A percentile compares a stretch with the other conserved stretches of the same genome.
phyloP scores from a whole-genome alignment of 208 protist genomes.

The Willaertia magna region DNA sequence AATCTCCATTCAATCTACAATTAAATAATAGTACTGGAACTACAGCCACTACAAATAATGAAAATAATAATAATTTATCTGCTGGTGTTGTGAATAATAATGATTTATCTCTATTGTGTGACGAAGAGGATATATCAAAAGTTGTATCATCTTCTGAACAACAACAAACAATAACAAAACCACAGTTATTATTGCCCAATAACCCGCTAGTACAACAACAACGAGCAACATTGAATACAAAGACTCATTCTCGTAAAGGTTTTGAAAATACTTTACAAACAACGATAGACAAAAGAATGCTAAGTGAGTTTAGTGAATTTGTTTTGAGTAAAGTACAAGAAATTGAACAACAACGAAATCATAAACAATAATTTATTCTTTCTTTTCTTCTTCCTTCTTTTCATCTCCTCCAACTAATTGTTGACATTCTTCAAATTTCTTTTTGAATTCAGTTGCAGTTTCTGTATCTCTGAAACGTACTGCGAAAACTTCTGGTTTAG shows the following conservation, averaged over 20 bases:
- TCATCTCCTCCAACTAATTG: neutral
- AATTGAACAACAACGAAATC: too few relatives aligned
- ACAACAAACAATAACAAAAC: neutral
- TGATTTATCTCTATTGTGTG: neutral
- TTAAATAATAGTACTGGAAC: neutral
- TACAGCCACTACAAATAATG: neutral
- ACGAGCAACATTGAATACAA: too few relatives aligned
- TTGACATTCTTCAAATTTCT: constrained; percentile 1
- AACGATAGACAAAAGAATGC: neutral
- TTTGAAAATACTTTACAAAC: neutral
- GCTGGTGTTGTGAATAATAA: neutral
- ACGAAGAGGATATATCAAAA: neutral
- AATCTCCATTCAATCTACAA: neutral
- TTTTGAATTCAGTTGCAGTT: neutral
- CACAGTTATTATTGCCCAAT: too few relatives aligned
- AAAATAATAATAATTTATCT: neutral
- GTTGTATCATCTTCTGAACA: neutral
- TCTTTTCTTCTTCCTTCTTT: neutral
- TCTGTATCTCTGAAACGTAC: neutral
- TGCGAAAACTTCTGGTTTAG: constrained; percentile 27
- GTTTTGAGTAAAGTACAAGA: neutral
- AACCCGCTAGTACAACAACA: too few relatives aligned
- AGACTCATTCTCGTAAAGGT: neutral
- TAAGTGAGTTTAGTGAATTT: neutral
- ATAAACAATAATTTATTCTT: neutral